phyloP scores from a whole-genome alignment of 345 rosid species.

The Gossypium rotundifolium region DNA sequence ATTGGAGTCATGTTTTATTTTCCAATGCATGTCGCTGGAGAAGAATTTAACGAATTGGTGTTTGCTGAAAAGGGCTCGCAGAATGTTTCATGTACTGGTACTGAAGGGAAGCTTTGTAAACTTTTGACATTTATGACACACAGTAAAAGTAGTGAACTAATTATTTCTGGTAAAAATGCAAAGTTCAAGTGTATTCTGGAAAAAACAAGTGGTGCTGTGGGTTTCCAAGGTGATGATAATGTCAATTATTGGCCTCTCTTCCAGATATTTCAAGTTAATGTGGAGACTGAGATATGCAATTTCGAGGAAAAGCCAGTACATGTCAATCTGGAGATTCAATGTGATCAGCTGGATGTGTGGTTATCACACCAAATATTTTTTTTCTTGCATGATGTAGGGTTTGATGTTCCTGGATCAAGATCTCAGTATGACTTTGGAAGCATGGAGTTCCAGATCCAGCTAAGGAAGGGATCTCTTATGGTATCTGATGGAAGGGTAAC shows the following conservation, averaged over 20 bases:
- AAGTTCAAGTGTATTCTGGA: constrained; percentile 48
- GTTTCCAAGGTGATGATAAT: constrained; percentile 28
- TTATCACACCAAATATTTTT: constrained; percentile 62
- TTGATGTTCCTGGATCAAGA: constrained; percentile 42
- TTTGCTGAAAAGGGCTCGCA: constrained; percentile 23
- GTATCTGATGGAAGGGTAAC: constrained; percentile 89
- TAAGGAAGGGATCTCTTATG: constrained; percentile 58
- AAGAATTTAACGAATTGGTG: constrained; percentile 25
- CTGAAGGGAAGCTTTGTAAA: constrained; percentile 40
- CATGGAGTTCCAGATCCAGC: constrained; percentile 39
- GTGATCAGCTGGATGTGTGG: constrained; percentile 52
- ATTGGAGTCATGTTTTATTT: constrained; percentile 47
- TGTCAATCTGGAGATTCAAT: constrained; percentile 36
- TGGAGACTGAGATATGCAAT: constrained; percentile 39
- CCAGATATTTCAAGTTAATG: constrained; percentile 43
- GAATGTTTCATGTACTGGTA: constrained; percentile 19
- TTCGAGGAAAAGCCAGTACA: constrained; percentile 27
- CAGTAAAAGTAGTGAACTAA: constrained; percentile 41
- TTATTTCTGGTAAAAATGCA: constrained; percentile 31
- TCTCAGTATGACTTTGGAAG: constrained; percentile 35
- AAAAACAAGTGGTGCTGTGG: constrained; percentile 39
- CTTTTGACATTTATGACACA: constrained; percentile 36
- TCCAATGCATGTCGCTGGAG: constrained; percentile 38
- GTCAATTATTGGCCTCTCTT: constrained; percentile 56
- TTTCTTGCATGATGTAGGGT: constrained; percentile 54